These are phyloP conservation scores for Nicotiana otophora DNA, from an alignment of 257 asterid genomes.

Conservation along the genomic window DNA sequence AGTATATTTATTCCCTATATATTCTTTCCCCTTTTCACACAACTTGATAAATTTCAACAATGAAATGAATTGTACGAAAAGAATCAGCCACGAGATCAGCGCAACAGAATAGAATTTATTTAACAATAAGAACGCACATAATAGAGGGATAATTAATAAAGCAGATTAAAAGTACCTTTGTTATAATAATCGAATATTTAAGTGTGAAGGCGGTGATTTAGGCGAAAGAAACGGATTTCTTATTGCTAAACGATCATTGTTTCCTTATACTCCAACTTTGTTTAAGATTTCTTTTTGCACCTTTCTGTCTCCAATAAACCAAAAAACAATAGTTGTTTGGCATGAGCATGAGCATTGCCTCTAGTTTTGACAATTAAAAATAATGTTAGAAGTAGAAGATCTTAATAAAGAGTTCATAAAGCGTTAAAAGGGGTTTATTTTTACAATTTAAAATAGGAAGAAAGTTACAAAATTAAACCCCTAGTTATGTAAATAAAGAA, in stretches of 20 bases:
- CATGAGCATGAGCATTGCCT: slow-evolving; percentile 17
- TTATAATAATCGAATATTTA: slow-evolving; percentile 1
- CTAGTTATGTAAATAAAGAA: slow-evolving; percentile 4
- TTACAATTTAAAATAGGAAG: slow-evolving; percentile 8
- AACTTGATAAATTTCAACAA: background rate
- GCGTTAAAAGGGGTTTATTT: slow-evolving; percentile 7
- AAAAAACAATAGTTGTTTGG: slow-evolving; percentile 6
- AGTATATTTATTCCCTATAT: background rate
- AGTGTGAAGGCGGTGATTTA: slow-evolving; percentile 29
- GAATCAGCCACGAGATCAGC: background rate
- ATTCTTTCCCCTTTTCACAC: background rate
- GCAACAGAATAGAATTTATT: background rate
- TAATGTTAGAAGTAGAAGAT: slow-evolving; percentile 15
- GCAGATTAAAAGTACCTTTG: background rate
- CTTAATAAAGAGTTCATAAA: slow-evolving; percentile 2
- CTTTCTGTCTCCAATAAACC: background rate
- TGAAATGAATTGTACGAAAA: background rate
- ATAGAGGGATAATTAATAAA: background rate
- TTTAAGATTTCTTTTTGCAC: slow-evolving; percentile 13
- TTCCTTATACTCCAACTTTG: slow-evolving; percentile 16
- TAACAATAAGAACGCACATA: background rate
- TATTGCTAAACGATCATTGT: slow-evolving; percentile 11
- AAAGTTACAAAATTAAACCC: background rate
- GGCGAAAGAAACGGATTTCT: slow-evolving; percentile 37
- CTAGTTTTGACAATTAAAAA: slow-evolving; percentile 20